Evolutionary conservation across 192 early-diverging fungal genomes (phyloP).

Genomic region (Entomortierella chlamydospora): DNA sequence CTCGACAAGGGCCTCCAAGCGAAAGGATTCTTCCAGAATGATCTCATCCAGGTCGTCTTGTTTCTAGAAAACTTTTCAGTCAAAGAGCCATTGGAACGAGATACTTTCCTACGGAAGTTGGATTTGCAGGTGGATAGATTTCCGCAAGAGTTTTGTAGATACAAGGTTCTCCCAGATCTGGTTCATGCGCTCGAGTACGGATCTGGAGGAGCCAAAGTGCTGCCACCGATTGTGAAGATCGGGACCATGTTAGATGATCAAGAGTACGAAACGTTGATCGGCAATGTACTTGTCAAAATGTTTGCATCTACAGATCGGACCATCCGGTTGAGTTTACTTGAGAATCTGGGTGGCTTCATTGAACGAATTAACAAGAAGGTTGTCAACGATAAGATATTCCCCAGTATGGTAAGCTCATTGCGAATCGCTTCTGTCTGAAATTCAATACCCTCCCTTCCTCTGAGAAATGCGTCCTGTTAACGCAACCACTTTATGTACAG

Average conservation of each 20-base stretch:
- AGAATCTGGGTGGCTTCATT: slow-evolving; percentile 81
- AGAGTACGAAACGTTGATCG: slow-evolving; percentile 78
- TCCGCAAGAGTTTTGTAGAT: slow-evolving; percentile 84
- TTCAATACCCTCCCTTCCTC: background rate
- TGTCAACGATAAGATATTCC: slow-evolving; percentile 87
- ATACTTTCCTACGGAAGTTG: slow-evolving; percentile 85
- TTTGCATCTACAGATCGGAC: slow-evolving; percentile 90
- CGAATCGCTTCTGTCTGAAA: too few species aligned
- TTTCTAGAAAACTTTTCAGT: slow-evolving; percentile 95
- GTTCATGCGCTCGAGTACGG: slow-evolving; percentile 86
- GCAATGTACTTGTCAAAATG: slow-evolving; percentile 83
- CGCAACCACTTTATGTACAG: slow-evolving; percentile 53
- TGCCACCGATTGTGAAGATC: slow-evolving; percentile 87
- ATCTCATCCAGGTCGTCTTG: slow-evolving; percentile 83
- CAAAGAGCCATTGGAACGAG: slow-evolving; percentile 89
- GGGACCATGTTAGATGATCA: slow-evolving; percentile 76
- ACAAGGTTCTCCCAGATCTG: slow-evolving; percentile 95
- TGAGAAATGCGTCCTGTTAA: too few species aligned
- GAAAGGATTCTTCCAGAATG: slow-evolving; percentile 81
- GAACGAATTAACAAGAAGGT: slow-evolving; percentile 73
- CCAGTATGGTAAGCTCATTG: slow-evolving; percentile 72
- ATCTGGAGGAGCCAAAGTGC: slow-evolving; percentile 78
- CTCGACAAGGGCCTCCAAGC: slow-evolving; percentile 71
- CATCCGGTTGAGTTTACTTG: slow-evolving; percentile 87
- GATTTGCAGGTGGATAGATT: slow-evolving; percentile 79